Base-by-base conservation (phyloP, 306 rosid genomes). In the Acacia acuminata region DNA sequence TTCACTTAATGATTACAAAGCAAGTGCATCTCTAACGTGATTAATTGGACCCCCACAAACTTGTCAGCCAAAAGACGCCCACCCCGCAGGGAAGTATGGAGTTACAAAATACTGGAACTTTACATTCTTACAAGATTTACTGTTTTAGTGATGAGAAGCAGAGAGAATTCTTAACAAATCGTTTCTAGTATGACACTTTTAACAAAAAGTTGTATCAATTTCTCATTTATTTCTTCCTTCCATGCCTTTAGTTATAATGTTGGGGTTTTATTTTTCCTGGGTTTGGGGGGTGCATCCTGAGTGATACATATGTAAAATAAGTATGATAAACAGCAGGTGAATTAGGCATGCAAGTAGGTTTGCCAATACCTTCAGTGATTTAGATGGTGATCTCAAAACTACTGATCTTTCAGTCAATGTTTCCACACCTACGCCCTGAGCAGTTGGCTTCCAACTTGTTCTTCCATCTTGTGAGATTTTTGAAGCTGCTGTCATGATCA, bases 401-500 rank as follows among this genome's bases (percentile, higher is more conserved):
- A 84, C 73, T 34, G 94, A 84, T 82, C 90, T 87, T 77, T 94
- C 95, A 17, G 77, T 47, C 77, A 80, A 74, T 19, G 34, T 83
- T 71, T 91, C 97, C 55, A 85, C 88, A 64, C 88, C 94, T 75
- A 58, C 67, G 61, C 85, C 72, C 27, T 79, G 78, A 65, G 71
- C 78, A 78, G 73, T 51, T 80, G 73, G 83, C 84, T 78, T 93
- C 90, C 84, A 90, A 78, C 82, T 81, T 84, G 79, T 87, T 50
- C 90, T 84, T 38, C 80, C 75, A 61, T 88, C 93, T 76, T 47
- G 89, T 58, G 85, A 67, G 44, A 86, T 83, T 80, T 86, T 93
- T 75, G 97, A 89, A 75, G 97, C 99, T 86, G 88, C 94, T 61
- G 86, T 84, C 75, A 93, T 75, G 69, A 95, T 92, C 83, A 93